These are phyloP conservation scores for Fusarium heterosporum DNA, from an alignment of 2,329 filamentous ascomycete genomes.

Conservation along the genomic window DNA sequence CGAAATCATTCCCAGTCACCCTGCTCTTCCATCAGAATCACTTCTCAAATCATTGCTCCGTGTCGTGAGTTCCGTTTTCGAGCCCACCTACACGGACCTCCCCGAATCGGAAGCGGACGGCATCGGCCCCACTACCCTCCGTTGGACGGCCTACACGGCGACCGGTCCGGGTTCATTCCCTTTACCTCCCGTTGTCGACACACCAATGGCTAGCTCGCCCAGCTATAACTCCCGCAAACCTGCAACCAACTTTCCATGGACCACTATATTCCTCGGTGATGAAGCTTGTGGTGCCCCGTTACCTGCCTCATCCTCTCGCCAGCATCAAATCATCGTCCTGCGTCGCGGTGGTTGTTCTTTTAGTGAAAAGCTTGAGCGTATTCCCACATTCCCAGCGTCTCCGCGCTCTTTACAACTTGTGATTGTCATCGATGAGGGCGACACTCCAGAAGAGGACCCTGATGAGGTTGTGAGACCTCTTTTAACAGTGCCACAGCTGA, in stretches of 20 bases:
- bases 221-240: constrained; percentile 55
- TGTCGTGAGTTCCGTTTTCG: constrained; percentile 60
- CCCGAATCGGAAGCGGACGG: constrained; percentile 47
- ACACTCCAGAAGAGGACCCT: constrained; percentile 45
- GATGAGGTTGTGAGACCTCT: constrained; percentile 67
- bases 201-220: constrained; percentile 58
- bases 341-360: constrained; percentile 88
- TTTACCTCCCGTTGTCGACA: constrained; percentile 73
- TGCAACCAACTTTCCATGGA: constrained; percentile 71
- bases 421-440: constrained; percentile 74
- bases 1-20: constrained; percentile 13
- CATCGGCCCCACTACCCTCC: constrained; percentile 58
- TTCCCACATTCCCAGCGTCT: constrained; percentile 79
- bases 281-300: constrained; percentile 72
- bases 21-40: constrained; percentile 51
- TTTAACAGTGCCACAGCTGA: constrained; percentile 79
- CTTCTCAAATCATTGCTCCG: constrained; percentile 61
- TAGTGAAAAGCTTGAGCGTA: constrained; percentile 82
- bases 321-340: constrained; percentile 83
- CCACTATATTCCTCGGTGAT: constrained; percentile 75
- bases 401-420: constrained; percentile 79
- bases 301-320: constrained; percentile 62
- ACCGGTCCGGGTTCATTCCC: constrained; percentile 72
- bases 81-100: constrained; percentile 49
- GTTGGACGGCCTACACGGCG: constrained; percentile 66